These are phyloP conservation scores for Pleomassaria siparia DNA, from an alignment of 2,329 filamentous ascomycete species.

Conservation along the genomic window DNA sequence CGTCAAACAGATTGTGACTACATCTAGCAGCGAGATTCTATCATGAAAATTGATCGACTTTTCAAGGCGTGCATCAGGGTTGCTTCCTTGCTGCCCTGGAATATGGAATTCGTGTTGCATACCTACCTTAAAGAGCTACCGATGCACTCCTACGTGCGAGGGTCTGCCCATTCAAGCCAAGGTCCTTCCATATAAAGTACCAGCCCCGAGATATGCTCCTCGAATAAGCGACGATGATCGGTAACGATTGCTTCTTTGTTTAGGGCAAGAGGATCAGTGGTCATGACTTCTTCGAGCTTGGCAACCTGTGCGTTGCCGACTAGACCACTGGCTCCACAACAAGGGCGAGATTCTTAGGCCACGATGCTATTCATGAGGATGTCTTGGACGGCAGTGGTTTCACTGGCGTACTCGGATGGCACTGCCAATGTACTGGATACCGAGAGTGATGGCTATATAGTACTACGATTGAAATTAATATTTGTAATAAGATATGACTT, in stretches of 20 bases:
- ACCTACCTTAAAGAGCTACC: too few species aligned
- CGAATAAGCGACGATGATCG: slow-evolving; percentile 56
- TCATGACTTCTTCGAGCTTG: slow-evolving; percentile 50
- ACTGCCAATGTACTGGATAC: slow-evolving; percentile 69
- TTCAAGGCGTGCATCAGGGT: too few species aligned
- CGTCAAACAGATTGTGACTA: too few species aligned
- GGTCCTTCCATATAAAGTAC: neutral
- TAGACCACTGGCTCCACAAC: slow-evolving; percentile 50
- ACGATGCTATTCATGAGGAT: slow-evolving; percentile 54
- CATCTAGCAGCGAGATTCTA: too few species aligned
- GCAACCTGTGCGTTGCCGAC: slow-evolving; percentile 34
- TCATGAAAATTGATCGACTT: too few species aligned
- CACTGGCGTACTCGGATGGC: slow-evolving; percentile 47
- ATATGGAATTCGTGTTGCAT: too few species aligned
- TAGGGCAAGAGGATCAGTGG: slow-evolving; percentile 48
- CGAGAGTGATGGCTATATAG: slow-evolving; percentile 68
- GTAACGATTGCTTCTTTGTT: slow-evolving; percentile 40
- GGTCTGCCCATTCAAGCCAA: neutral
- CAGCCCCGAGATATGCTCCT: slow-evolving; percentile 55
- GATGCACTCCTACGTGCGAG: too few species aligned
- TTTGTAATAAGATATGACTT: too few species aligned
- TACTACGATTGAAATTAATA: too few species aligned
- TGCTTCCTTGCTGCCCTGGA: too few species aligned
- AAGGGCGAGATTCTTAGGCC: slow-evolving; percentile 51
- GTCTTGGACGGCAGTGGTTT: slow-evolving; percentile 38